Evolutionary conservation across 257 asterid species (phyloP).

Genomic region (Nicotiana undulata): DNA sequence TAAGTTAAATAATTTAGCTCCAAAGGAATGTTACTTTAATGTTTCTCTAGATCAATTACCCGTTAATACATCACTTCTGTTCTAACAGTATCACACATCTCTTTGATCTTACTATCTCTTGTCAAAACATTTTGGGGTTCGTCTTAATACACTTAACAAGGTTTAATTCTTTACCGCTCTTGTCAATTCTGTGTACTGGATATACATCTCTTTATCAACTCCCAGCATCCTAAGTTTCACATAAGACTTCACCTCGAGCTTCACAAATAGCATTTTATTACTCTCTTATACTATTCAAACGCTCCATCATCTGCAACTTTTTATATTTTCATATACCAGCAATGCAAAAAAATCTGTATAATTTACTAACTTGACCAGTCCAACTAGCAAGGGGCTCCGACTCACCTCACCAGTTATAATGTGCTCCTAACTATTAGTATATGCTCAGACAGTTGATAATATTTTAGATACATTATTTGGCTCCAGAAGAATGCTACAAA

Average conservation of each 20-base stretch:
- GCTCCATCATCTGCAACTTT: not conserved
- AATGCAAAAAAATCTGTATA: not conserved
- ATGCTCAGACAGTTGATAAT: no score
- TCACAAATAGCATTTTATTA: not conserved
- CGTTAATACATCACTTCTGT: not conserved
- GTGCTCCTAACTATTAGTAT: no score
- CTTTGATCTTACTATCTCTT: not conserved
- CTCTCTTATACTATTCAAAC: not conserved
- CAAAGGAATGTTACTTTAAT: not conserved
- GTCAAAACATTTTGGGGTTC: not conserved
- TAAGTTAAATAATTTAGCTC: not conserved
- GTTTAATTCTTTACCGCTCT: not conserved
- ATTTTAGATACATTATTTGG: not conserved
- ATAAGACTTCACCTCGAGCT: not conserved
- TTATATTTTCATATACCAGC: not conserved
- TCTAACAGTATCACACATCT: not conserved
- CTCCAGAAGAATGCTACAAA: not conserved
- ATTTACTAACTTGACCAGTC: not conserved
- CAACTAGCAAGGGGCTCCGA: not conserved
- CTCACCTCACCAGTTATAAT: not conserved
- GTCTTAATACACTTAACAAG: not conserved
- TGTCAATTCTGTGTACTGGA: not conserved
- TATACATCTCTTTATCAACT: not conserved
- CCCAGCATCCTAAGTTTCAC: not conserved
- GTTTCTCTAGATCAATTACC: not conserved